phyloP scores from a whole-genome alignment of 495 filamentous ascomycete species.

The Penicillium psychrofluorescens region DNA sequence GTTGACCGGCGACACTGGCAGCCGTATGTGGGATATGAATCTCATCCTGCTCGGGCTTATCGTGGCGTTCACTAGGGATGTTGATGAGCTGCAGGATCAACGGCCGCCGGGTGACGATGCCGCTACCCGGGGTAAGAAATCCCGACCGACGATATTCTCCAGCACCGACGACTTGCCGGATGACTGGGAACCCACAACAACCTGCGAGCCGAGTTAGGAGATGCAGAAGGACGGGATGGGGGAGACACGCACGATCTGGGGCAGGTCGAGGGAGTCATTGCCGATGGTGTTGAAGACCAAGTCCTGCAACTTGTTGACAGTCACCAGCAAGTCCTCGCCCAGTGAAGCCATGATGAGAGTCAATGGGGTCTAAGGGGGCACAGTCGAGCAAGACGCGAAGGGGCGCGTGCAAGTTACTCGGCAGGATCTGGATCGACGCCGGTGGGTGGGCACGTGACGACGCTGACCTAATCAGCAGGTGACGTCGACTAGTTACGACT shows the following conservation, averaged over 20 bases:
- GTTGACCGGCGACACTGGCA: conserved; percentile 59
- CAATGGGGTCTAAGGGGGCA: too few species aligned
- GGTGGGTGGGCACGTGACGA: conserved; percentile 21
- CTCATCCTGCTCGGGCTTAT: conserved; percentile 57
- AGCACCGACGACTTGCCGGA: conserved; percentile 99
- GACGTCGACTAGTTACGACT: too few species aligned
- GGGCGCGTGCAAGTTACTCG: conserved; percentile 2
- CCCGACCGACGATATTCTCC: conserved; percentile 96
- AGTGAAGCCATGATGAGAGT: conserved; percentile 53
- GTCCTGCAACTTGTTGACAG: conserved; percentile 96
- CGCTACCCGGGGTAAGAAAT: conserved; percentile 93
- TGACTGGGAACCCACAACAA: conserved; percentile 97
- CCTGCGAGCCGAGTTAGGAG: conserved; percentile 42
- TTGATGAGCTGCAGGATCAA: conserved; percentile 98
- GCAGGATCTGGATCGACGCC: conserved; percentile 3
- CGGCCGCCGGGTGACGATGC: conserved; percentile 90
- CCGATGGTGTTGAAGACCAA: conserved; percentile 99
- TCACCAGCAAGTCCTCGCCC: conserved; percentile 85
- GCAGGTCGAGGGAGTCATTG: conserved; percentile 93
- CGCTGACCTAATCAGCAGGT: conserved; percentile 2
- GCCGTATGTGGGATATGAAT: conserved; percentile 62
- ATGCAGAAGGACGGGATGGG: too few species aligned
- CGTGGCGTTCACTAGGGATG: conserved; percentile 70
- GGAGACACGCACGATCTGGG: conserved; percentile 77
- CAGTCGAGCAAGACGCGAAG: neutral